Percentiles rank a stretch among this genome's conserved stretches.
These are phyloP conservation scores for Besnoitia besnoiti DNA, from an alignment of 169 alveolate genomes.

Conservation along the genomic window DNA sequence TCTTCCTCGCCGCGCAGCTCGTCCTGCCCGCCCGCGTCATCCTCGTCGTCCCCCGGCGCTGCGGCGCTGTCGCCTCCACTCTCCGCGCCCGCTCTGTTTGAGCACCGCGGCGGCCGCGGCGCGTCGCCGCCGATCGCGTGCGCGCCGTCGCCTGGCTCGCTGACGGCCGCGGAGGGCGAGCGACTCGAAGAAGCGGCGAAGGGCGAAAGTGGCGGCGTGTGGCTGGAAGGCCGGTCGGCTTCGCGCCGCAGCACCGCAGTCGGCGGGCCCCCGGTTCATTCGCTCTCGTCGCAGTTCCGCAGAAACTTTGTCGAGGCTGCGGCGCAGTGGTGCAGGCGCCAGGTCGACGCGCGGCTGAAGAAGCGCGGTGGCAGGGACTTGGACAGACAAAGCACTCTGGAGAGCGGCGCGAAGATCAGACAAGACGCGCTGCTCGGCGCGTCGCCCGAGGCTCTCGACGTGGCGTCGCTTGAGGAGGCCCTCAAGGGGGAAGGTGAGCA, in stretches of 20 bases:
- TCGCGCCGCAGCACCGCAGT: neutral
- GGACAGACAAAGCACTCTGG: too few relatives aligned
- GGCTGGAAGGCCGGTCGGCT: neutral
- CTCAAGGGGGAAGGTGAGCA: neutral
- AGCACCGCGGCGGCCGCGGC: neutral
- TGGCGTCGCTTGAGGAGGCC: neutral
- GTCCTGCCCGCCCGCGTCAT: neutral
- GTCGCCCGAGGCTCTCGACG: too few relatives aligned
- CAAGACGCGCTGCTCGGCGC: too few relatives aligned
- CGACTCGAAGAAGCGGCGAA: neutral
- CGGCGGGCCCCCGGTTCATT: neutral
- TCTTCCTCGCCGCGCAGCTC: neutral
- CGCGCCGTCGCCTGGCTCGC: neutral
- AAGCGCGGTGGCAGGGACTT: neutral
- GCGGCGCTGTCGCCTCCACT: neutral
- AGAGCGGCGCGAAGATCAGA: too few relatives aligned
- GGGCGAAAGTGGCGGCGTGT: neutral
- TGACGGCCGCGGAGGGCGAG: neutral
- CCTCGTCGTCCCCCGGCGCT: too few relatives aligned
- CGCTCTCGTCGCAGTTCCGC: neutral
- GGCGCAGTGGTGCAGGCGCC: slow-evolving; percentile 19
- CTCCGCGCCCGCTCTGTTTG: neutral
- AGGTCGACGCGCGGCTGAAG: neutral
- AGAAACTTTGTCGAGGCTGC: slow-evolving; percentile 15
- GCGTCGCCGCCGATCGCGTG: neutral